These are phyloP conservation scores for Phialemoniopsis sp. DNA, from an alignment of 2,329 filamentous ascomycete genomes.

Conservation along the genomic window DNA sequence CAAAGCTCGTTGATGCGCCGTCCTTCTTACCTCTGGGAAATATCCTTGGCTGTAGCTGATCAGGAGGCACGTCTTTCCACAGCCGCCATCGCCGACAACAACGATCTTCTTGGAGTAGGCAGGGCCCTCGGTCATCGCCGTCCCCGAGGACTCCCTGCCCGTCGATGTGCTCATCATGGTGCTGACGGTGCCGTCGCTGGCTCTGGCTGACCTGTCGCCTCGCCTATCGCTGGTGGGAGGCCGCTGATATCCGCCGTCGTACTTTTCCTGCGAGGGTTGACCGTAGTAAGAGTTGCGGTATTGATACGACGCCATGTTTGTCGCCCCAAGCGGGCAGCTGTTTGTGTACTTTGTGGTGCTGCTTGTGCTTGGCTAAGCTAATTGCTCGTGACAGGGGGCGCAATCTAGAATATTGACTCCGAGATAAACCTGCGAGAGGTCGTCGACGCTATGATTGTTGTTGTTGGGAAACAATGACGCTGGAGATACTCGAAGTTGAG, in stretches of 20 bases:
- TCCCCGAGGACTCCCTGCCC: constrained; percentile 73
- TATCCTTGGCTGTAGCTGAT: constrained; percentile 99
- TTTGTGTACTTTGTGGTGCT: constrained; percentile 9
- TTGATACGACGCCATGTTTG: constrained; percentile 44
- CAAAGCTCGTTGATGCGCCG: neutral
- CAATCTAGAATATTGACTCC: too few relatives aligned
- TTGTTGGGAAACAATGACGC: too few relatives aligned
- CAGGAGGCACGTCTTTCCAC: constrained; percentile 95
- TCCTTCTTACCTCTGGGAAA: constrained; percentile 81
- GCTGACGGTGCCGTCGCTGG: constrained; percentile 87
- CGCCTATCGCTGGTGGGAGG: constrained; percentile 31
- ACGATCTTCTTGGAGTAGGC: constrained; percentile 99
- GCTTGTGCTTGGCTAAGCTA: constrained; percentile 1
- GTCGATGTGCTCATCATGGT: constrained; percentile 75
- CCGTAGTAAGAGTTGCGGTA: constrained; percentile 52
- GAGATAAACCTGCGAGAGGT: too few relatives aligned
- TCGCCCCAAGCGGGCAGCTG: constrained; percentile 2
- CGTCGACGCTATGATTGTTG: too few relatives aligned
- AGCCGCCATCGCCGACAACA: constrained; percentile 95
- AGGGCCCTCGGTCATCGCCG: constrained; percentile 84
- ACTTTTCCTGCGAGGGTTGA: constrained; percentile 31
- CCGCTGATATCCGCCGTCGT: constrained; percentile 32
- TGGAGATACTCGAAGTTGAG: too few relatives aligned
- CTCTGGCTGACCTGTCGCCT: constrained; percentile 54
- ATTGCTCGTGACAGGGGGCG: too few relatives aligned